Conservation (phyloP, 345 rosid genomes). For the Erysimum cheiranthoides region DNA sequence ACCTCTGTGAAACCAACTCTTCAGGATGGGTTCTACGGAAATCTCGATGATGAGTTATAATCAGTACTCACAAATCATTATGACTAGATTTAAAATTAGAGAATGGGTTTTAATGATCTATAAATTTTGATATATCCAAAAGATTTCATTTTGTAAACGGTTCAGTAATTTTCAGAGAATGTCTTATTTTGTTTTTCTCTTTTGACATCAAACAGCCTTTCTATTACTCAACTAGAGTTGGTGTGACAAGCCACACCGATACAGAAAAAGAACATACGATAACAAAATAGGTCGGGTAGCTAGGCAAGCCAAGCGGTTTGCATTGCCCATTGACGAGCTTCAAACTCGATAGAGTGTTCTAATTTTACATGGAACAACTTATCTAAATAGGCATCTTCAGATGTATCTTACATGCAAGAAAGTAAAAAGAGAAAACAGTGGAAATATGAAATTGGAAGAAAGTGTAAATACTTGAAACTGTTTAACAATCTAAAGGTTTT, state of each 20-base stretch:
- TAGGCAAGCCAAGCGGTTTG: background rate
- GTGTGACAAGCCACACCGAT: background rate
- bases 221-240: background rate
- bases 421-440: background rate
- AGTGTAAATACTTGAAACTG: constrained; percentile 23
- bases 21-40: constrained; percentile 65
- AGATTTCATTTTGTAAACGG: background rate
- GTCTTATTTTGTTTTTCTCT: background rate
- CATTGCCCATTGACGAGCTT: background rate
- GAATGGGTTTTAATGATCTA: background rate
- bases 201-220: background rate
- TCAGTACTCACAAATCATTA: background rate
- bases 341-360: background rate
- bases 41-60: constrained; percentile 31
- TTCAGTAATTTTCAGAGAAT: background rate
- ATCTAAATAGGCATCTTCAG: background rate
- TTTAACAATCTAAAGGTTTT: constrained; percentile 18
- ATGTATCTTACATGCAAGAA: background rate
- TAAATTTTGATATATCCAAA: constrained; percentile 13
- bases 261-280: background rate
- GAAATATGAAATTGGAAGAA: background rate
- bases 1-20: constrained; percentile 64
- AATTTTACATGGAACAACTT: background rate
- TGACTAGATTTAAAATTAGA: background rate
- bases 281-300: background rate